Base-by-base conservation (phyloP, 345 rosid genomes). In the Eutrema japonicum region DNA sequence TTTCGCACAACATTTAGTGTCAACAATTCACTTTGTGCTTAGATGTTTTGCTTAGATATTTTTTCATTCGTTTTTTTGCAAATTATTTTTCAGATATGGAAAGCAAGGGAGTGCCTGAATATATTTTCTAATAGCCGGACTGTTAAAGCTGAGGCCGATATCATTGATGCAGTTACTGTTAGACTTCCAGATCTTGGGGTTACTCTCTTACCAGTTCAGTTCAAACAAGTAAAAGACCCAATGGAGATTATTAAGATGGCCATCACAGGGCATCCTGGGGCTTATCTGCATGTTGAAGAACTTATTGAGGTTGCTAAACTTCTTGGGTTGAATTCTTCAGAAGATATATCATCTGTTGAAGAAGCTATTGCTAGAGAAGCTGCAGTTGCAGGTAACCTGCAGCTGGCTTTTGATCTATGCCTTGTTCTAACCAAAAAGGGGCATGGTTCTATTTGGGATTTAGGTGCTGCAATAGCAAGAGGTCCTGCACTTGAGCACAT, bases 301-400 rank as follows among this genome's bases (percentile, higher is more conserved):
- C 83, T 95, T 65, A 80, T 90, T 80, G 97, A 95, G 79, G 97
- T 95, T 69, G 92, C 99, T 78, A 92, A 86, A 82, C 92, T 92
- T 84, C 93, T 95, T 65, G 99, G 99, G 42, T 79, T 95, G 72
- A 90, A 71, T 78, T 87, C 99, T 57, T 69, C 71, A 52, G 95
- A 89, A 72, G 93, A 95, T 36, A 81, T 84, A 80, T 84, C 92
- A 65, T 83, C 85, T 61, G 92, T 95, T 38, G 86, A 95, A 86
- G 99, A 95, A 86, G 92, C 96, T 77, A 90, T 95, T 85, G 97
- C 99, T 72, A 87, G 98, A 77, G 99, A 92, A 86, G 97, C 98
- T 75, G 99, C 98, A 52, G 91, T 92, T 70, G 89, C 94, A 29
- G 99, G 96, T 67, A 96, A 95, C 83, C 86, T 95, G 79, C 99